These are phyloP conservation scores for Paecilomyces sp. DNA, from an alignment of 2,329 filamentous ascomycete species.

Conservation along the genomic window DNA sequence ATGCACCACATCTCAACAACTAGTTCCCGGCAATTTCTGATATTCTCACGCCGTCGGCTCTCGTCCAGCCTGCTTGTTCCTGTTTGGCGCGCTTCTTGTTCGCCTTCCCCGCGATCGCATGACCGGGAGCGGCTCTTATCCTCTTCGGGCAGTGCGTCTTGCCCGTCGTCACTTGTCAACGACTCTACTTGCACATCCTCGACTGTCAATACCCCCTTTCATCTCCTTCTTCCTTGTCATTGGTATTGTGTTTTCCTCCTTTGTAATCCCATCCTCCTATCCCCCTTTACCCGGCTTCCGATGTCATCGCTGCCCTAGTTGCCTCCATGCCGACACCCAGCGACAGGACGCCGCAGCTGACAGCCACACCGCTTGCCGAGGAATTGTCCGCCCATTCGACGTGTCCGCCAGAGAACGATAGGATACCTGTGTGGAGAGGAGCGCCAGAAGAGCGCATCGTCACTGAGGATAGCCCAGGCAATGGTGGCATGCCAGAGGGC, in stretches of 20 bases:
- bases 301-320: constrained; percentile 29
- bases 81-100: not conserved
- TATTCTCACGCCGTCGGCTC: not conserved
- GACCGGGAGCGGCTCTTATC: constrained; percentile 18
- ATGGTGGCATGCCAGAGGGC: constrained; percentile 19
- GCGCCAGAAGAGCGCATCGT: constrained; percentile 18
- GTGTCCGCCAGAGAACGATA: constrained; percentile 43
- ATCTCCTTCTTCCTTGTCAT: constrained; percentile 7
- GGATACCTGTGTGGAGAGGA: constrained; percentile 24
- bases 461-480: constrained; percentile 11
- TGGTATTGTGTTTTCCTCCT: constrained; percentile 3
- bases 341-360: constrained; percentile 35
- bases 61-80: not conserved
- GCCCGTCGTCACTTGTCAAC: constrained; percentile 6
- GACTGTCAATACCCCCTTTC: constrained; percentile 1
- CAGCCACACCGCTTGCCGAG: constrained; percentile 37
- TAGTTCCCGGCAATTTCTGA: too few relatives aligned
- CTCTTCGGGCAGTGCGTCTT: constrained; percentile 12
- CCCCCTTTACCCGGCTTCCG: constrained; percentile 23
- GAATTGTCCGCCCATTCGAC: constrained; percentile 38
- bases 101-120: constrained; percentile 34
- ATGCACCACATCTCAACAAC: too few relatives aligned
- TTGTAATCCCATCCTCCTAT: constrained; percentile 9
- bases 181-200: constrained; percentile 4
- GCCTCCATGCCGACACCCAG: constrained; percentile 46